Conservation (phyloP, 345 rosid species). For the Dipteronia dyeriana region DNA sequence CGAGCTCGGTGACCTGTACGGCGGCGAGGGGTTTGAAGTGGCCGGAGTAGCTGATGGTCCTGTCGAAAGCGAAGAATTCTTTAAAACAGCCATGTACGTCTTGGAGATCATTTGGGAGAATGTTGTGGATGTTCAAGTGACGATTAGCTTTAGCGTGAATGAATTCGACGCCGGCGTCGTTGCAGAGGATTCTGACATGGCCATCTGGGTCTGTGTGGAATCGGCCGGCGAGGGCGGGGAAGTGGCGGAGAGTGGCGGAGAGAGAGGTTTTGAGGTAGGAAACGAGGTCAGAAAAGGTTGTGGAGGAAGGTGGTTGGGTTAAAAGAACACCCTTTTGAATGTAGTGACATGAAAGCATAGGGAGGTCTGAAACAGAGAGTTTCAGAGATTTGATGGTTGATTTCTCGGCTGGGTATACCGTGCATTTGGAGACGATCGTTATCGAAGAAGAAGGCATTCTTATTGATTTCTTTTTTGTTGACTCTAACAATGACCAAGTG, state of each 20-base stretch:
- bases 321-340: conserved; percentile 94
- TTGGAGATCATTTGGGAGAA: conserved; percentile 42
- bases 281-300: conserved; percentile 43
- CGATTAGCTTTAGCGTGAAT: conserved; percentile 54
- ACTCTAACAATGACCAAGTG: neutral
- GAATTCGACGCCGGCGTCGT: conserved; percentile 78
- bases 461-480: neutral
- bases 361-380: conserved; percentile 92
- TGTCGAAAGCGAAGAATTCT: conserved; percentile 70
- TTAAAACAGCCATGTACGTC: conserved; percentile 69
- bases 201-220: conserved; percentile 60
- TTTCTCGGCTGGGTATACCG: conserved; percentile 46
- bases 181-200: conserved; percentile 64
- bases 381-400: conserved; percentile 44
- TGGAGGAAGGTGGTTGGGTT: conserved; percentile 45
- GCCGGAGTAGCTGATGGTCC: conserved; percentile 76
- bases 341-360: conserved; percentile 97
- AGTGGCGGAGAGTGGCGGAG: conserved; percentile 64
- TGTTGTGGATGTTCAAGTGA: conserved; percentile 33
- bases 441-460: conserved; percentile 59
- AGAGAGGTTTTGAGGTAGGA: conserved; percentile 60
- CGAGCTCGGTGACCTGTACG: conserved; percentile 80
- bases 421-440: conserved; percentile 57
- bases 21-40: conserved; percentile 72
- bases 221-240: conserved; percentile 90